phyloP scores from a whole-genome alignment of 1,139 yeast species.

The Neolecta irregularis region DNA sequence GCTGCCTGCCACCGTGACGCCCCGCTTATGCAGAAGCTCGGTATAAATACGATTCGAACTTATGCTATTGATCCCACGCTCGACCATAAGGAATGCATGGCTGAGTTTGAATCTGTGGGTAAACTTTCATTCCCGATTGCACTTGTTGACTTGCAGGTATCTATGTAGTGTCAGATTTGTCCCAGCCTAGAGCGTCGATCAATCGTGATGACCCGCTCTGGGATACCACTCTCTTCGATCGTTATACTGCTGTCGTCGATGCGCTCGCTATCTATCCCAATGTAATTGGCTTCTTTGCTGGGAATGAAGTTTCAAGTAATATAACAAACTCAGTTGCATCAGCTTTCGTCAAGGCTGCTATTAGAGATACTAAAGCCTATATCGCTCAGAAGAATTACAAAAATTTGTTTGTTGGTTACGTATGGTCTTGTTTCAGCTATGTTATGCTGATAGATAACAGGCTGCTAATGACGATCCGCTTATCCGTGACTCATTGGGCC shows the following conservation, averaged over 20 bases:
- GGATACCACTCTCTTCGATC: constrained; percentile 77
- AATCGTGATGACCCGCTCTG: constrained; percentile 66
- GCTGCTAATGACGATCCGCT: constrained; percentile 86
- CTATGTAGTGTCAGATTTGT: constrained; percentile 76
- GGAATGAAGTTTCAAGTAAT: constrained; percentile 83
- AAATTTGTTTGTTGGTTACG: constrained; percentile 79
- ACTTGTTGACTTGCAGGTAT: too few relatives aligned
- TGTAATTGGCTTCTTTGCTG: constrained; percentile 85
- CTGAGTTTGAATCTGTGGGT: constrained; percentile 62
- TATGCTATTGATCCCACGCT: constrained; percentile 73
- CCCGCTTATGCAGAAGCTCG: constrained; percentile 54
- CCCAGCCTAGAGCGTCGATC: constrained; percentile 78
- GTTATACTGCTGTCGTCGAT: constrained; percentile 65
- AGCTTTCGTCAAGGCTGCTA: constrained; percentile 54
- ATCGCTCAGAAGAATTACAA: constrained; percentile 45
- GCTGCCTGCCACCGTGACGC: constrained; percentile 60
- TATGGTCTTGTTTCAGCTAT: too few relatives aligned
- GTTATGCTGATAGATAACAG: constrained; percentile 54
- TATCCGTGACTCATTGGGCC: constrained; percentile 63
- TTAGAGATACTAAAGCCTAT: constrained; percentile 66
- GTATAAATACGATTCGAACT: constrained; percentile 70
- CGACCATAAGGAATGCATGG: constrained; percentile 84
- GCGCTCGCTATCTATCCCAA: constrained; percentile 76
- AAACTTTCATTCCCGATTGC: constrained; percentile 56
- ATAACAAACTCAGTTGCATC: constrained; percentile 46